Conservation (phyloP, 768 basidiomycete species). For the Termitomyces sp. region DNA sequence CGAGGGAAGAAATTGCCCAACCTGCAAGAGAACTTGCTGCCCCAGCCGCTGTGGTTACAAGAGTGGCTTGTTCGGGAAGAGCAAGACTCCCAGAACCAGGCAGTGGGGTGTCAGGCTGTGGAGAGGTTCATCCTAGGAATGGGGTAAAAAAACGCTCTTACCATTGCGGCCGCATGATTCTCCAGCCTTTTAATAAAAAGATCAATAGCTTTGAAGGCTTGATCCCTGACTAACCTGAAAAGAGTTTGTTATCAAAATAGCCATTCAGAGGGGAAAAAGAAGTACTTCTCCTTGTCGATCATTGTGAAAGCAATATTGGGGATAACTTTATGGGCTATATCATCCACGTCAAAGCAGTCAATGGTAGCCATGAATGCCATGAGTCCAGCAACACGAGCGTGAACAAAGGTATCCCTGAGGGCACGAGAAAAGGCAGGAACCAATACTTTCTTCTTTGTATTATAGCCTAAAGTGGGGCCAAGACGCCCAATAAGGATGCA, state of each 20-base stretch:
- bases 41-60: slow-evolving; percentile 85
- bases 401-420: slow-evolving; percentile 87
- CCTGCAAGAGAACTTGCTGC: slow-evolving; percentile 90
- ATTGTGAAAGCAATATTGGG: slow-evolving; percentile 76
- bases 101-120: slow-evolving; percentile 33
- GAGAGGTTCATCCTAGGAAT: neutral
- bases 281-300: slow-evolving; percentile 90
- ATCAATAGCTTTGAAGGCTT: slow-evolving; percentile 91
- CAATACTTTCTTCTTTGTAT: slow-evolving; percentile 94
- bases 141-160: slow-evolving; percentile 19
- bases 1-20: slow-evolving; percentile 91
- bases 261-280: neutral
- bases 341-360: slow-evolving; percentile 84
- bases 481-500: slow-evolving; percentile 93
- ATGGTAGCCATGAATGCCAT: slow-evolving; percentile 96
- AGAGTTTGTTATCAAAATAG: neutral
- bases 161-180: slow-evolving; percentile 76
- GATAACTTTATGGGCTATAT: slow-evolving; percentile 85
- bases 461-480: slow-evolving; percentile 76
- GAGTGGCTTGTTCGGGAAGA: slow-evolving; percentile 35
- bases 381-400: slow-evolving; percentile 87
- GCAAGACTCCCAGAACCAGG: slow-evolving; percentile 23
- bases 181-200: slow-evolving; percentile 84
- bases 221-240: slow-evolving; percentile 83
- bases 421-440: slow-evolving; percentile 91